phyloP scores from a whole-genome alignment of 768 basidiomycete genomes.

The Inosperma sp. region DNA sequence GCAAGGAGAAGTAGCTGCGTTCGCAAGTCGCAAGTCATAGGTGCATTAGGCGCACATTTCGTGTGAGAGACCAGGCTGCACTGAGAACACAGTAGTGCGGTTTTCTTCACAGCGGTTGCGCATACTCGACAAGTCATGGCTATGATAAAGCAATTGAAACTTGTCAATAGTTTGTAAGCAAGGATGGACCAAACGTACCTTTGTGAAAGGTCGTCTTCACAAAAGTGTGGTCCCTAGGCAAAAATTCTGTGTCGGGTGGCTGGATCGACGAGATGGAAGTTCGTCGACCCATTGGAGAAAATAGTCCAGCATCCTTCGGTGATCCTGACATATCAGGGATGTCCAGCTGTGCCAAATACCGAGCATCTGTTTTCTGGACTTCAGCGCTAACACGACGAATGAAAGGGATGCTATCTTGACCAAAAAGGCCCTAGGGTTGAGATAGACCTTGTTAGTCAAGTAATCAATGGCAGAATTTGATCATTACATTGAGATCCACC shows the following conservation, averaged over 20 bases:
- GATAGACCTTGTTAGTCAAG: neutral
- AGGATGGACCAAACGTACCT: conserved; percentile 48
- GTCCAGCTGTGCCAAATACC: conserved; percentile 48
- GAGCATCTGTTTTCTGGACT: conserved; percentile 66
- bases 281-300: conserved; percentile 36
- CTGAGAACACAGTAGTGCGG: conserved; percentile 80
- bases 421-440: conserved; percentile 62
- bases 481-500: conserved; percentile 67
- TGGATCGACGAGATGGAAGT: conserved; percentile 38
- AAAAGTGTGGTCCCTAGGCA: conserved; percentile 72
- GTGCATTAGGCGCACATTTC: conserved; percentile 67
- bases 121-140: conserved; percentile 89
- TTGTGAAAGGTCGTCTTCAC: conserved; percentile 92
- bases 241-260: conserved; percentile 46
- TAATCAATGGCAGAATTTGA: neutral
- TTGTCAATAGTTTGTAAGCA: neutral
- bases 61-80: conserved; percentile 88
- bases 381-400: conserved; percentile 87
- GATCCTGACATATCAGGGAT: conserved; percentile 38
- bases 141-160: conserved; percentile 29
- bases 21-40: conserved; percentile 78
- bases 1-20: conserved; percentile 75
- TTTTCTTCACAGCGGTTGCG: conserved; percentile 72
- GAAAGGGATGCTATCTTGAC: conserved; percentile 95
- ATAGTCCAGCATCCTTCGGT: conserved; percentile 33